Evolutionary conservation across 257 asterid genomes (phyloP).

Genomic region (Solanum okadae): DNA sequence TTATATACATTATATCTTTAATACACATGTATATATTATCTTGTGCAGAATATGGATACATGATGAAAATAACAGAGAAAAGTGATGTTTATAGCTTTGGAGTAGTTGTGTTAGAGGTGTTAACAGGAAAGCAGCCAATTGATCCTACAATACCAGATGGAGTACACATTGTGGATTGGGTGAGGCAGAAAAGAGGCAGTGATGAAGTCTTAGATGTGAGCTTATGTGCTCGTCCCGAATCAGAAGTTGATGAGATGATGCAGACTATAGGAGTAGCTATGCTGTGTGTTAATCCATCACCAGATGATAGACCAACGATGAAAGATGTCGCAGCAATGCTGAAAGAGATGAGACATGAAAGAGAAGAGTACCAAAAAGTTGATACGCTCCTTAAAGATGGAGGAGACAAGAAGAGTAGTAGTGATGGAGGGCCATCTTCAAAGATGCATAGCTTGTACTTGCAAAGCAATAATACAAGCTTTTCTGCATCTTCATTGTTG

Average conservation of each 20-base stretch:
- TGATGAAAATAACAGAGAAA: conserved; percentile 72
- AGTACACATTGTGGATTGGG: conserved; percentile 81
- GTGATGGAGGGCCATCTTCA: conserved; percentile 39
- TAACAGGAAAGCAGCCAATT: conserved; percentile 73
- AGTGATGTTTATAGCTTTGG: conserved; percentile 84
- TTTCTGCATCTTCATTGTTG: conserved; percentile 60
- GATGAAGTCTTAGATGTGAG: conserved; percentile 39
- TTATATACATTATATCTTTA: background rate
- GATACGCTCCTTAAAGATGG: conserved; percentile 32
- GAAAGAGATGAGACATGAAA: conserved; percentile 60
- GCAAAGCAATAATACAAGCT: conserved; percentile 50
- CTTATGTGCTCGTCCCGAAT: conserved; percentile 35
- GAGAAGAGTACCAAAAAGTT: conserved; percentile 42
- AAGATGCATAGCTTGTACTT: conserved; percentile 34
- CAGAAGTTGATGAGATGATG: conserved; percentile 67
- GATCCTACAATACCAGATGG: conserved; percentile 83
- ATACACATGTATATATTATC: background rate
- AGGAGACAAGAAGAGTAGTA: conserved; percentile 9
- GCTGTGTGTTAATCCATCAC: conserved; percentile 62
- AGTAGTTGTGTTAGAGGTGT: conserved; percentile 68
- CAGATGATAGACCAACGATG: conserved; percentile 77
- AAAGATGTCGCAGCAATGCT: conserved; percentile 81
- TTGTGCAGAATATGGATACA: conserved; percentile 72
- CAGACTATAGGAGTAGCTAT: conserved; percentile 80
- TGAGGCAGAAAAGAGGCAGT: conserved; percentile 38